Conservation (phyloP, 805 yeast genomes). For the Groenewaldozyma tartarivorans region DNA sequence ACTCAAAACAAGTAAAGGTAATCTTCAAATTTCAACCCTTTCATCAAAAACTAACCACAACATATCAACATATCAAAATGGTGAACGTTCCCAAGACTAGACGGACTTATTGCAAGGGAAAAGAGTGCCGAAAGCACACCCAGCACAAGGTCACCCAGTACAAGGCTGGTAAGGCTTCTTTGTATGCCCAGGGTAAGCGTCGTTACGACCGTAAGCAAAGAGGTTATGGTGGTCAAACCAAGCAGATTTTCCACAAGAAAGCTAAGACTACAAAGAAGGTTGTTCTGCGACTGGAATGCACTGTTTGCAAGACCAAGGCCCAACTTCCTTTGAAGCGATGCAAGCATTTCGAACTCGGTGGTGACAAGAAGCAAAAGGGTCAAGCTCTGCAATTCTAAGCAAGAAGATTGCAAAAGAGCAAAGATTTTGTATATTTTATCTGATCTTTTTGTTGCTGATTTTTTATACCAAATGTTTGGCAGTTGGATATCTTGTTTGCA, state of each 20-base stretch:
- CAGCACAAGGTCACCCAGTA: slow-evolving; percentile 99
- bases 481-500: no score
- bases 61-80: slow-evolving; percentile 2
- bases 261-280: slow-evolving; percentile 99
- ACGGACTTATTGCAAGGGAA: slow-evolving; percentile 99
- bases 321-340: slow-evolving; percentile 98
- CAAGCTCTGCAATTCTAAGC: slow-evolving; percentile 98
- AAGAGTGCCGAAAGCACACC: slow-evolving; percentile 98
- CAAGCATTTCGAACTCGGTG: slow-evolving; percentile 99
- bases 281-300: slow-evolving; percentile 98
- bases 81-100: slow-evolving; percentile 99
- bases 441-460: no score
- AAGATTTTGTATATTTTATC: no score
- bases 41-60: neutral
- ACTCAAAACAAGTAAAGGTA: neutral
- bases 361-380: slow-evolving; percentile 99
- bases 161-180: slow-evolving; percentile 99
- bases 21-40: slow-evolving; percentile 2
- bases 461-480: no score
- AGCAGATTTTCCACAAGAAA: slow-evolving; percentile 99
- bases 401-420: no score
- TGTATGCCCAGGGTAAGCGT: slow-evolving; percentile 99
- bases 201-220: slow-evolving; percentile 99
- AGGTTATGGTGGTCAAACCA: slow-evolving; percentile 99
- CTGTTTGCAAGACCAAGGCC: slow-evolving; percentile 95